Percentiles rank a stretch among this genome's conserved stretches.
These are phyloP conservation scores for Mangifera indica DNA, from an alignment of 345 rosid species.

Conservation along the genomic window DNA sequence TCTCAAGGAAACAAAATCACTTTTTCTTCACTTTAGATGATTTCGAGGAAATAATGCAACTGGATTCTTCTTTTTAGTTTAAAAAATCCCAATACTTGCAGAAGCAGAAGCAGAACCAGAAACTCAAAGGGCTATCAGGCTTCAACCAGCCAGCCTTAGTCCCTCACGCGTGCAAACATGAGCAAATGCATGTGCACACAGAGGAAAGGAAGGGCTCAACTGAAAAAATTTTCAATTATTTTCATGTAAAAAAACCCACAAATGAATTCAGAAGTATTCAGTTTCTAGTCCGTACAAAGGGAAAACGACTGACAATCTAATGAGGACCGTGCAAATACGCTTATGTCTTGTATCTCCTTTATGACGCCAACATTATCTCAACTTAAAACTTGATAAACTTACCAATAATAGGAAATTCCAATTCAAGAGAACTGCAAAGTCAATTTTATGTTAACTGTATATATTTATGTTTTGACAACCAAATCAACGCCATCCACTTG, in stretches of 20 bases:
- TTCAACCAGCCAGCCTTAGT: not conserved
- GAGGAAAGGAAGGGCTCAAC: not conserved
- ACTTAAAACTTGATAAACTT: constrained; percentile 5
- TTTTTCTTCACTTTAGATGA: constrained; percentile 21
- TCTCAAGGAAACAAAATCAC: constrained; percentile 27
- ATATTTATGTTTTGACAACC: constrained; percentile 1
- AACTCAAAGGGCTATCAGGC: not conserved
- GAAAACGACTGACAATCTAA: constrained; percentile 36
- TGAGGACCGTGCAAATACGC: constrained; percentile 31
- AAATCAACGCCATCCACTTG: constrained; percentile 29
- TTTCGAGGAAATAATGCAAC: constrained; percentile 21
- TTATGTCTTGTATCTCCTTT: constrained; percentile 22
- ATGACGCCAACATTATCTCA: constrained; percentile 34
- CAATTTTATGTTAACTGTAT: constrained; percentile 15
- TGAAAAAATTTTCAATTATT: not conserved
- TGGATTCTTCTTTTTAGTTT: constrained; percentile 10
- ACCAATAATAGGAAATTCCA: constrained; percentile 37
- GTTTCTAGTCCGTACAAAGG: constrained; percentile 38
- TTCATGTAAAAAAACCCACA: constrained; percentile 11
- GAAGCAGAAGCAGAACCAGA: not conserved
- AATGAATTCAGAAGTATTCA: constrained; percentile 15
- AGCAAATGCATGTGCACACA: not conserved
- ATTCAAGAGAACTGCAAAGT: constrained; percentile 12
- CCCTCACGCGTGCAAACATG: not conserved
- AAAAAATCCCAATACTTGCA: constrained; percentile 8